Evolutionary conservation across 2,329 filamentous ascomycete genomes (phyloP).

Genomic region (Neofusicoccum parvum): DNA sequence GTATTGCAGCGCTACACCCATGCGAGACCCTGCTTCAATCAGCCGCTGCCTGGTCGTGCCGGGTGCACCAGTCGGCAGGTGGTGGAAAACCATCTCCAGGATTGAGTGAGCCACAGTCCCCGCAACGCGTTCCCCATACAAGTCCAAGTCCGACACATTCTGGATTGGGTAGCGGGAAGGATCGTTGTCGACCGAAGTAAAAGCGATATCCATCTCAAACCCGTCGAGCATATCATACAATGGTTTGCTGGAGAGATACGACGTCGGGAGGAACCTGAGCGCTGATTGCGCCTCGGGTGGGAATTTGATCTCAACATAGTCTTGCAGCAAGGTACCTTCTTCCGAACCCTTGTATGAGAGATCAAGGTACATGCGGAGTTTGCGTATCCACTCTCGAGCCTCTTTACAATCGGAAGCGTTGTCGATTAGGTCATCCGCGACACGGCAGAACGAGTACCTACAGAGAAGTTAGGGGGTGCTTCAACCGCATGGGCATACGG

Average conservation of each 20-base stretch:
- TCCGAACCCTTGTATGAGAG: constrained; percentile 48
- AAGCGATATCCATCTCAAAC: constrained; percentile 68
- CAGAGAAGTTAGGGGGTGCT: constrained; percentile 21
- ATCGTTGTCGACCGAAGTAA: constrained; percentile 37
- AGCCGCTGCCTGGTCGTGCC: constrained; percentile 46
- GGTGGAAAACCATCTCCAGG: constrained; percentile 66
- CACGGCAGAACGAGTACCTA: constrained; percentile 72
- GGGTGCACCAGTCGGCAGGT: constrained; percentile 36
- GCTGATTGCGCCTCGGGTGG: constrained; percentile 56
- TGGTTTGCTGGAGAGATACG: constrained; percentile 59
- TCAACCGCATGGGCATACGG: not conserved
- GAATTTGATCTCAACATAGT: constrained; percentile 54
- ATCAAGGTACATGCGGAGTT: constrained; percentile 60
- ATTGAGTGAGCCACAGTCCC: constrained; percentile 72
- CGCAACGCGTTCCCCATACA: constrained; percentile 69
- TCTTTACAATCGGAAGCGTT: constrained; percentile 58
- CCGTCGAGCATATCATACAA: constrained; percentile 67
- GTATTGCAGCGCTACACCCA: constrained; percentile 76
- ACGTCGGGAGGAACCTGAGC: constrained; percentile 60
- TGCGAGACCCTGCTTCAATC: constrained; percentile 60
- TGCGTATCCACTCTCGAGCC: constrained; percentile 60
- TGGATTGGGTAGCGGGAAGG: constrained; percentile 56
- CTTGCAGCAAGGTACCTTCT: constrained; percentile 26
- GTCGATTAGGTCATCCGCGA: constrained; percentile 74
- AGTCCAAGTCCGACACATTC: constrained; percentile 59